Evolutionary conservation across 2,329 filamentous ascomycete species (phyloP).

Genomic region (Metarhizium humberi): DNA sequence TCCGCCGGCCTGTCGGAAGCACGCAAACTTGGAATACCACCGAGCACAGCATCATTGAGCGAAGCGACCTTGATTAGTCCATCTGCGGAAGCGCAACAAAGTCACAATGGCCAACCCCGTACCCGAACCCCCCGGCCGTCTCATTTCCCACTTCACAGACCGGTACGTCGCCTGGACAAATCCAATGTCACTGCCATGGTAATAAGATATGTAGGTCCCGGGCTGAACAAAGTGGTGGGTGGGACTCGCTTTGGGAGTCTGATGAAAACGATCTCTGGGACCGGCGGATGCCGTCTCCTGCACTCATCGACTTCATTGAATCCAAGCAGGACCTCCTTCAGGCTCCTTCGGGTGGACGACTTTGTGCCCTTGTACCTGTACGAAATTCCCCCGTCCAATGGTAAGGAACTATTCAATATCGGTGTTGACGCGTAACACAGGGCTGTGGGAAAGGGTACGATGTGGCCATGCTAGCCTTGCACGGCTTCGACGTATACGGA

Average conservation of each 20-base stretch:
- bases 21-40: not conserved
- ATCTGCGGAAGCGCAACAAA: not conserved
- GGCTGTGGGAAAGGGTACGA: conserved; percentile 5
- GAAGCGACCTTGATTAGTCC: not conserved
- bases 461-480: conserved; percentile 6
- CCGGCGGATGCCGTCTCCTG: conserved; percentile 2
- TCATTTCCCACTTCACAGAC: not conserved
- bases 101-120: not conserved
- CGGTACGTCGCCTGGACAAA: not conserved
- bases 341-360: not conserved
- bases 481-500: conserved; percentile 5
- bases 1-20: not conserved
- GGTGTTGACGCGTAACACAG: not conserved
- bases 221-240: conserved; percentile 1
- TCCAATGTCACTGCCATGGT: not conserved
- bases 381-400: not conserved
- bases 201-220: not conserved
- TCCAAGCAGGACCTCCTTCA: not conserved
- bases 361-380: conserved; percentile 3
- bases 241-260: conserved; percentile 4
- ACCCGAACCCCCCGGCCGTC: not conserved
- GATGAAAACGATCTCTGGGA: conserved; percentile 6
- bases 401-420: not conserved
- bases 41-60: not conserved
- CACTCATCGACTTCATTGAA: conserved; percentile 4